Evolutionary conservation across 306 rosid genomes (phyloP), one percentile per base, ranked within the genome.

Genomic region (Pyrus pyrifolia): DNA sequence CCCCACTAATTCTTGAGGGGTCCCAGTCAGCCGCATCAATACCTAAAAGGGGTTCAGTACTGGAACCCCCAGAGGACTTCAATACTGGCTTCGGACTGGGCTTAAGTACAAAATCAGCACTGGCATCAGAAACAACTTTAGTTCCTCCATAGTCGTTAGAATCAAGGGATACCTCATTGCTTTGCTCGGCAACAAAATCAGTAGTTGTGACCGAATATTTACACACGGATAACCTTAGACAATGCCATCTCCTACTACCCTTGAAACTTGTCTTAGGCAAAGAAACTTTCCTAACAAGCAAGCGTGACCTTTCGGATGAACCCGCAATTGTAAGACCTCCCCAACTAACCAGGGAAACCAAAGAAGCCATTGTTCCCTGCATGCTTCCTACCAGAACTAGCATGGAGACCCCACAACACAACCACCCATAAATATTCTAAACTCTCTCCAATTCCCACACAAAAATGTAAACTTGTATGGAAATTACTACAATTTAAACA

Each of bases 281-380:
- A 69, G 91, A 87, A 76, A 91, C 95, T 68, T 93, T 90, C 83
- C 88, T 85, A 74, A 87, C 83, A 65, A 78, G 55, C 38, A 91
- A 85, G 70, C 81, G 90, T 17, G 89, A 81, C 89, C 83, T 87
- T 35, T 91, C 91, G 4, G 86, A 78, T 14, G 95, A 83, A 58
- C 91, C 89, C 71, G 69, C 83, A 69, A 89, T 78, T 72, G 73
- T 85, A 38, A 88, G 72, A 75, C 92, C 84, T 72, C 91, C 92
- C 72, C 89, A 84, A 80, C 88, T 92, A 68, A 88, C 87, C 8
- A 91, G 88, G 86, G 96, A 89, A 84, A 88, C 87, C 73, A 90
- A 79, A 80, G 92, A 95, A 70, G 89, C 81, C 91, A 88, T 87
- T 78, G 98, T 84, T 83, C 93, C 96, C 83, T 94, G 97, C 82